A percentile compares a stretch with the other conserved stretches of the same genome.
Evolutionary conservation across 768 basidiomycete genomes (phyloP).

Genomic region (Rhizopogon salebrosus): DNA sequence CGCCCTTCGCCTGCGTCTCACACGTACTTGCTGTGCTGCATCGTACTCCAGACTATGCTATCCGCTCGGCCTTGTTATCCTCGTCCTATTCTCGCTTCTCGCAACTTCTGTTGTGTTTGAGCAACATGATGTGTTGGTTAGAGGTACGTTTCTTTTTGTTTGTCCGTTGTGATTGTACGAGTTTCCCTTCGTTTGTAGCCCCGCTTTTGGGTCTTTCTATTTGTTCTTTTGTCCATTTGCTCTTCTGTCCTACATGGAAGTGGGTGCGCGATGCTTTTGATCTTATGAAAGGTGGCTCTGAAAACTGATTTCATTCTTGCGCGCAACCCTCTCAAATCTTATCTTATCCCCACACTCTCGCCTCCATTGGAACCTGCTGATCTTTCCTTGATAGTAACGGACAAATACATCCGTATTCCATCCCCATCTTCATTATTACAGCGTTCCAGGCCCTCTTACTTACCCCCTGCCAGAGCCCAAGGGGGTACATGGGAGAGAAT

Average conservation of each 20-base stretch:
- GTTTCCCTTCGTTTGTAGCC: no score
- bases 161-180: no score
- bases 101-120: slow-evolving; percentile 52
- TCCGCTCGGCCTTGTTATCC: slow-evolving; percentile 50
- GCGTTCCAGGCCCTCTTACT: neutral
- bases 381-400: slow-evolving; percentile 39
- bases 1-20: neutral
- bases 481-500: slow-evolving; percentile 23
- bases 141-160: slow-evolving; percentile 40
- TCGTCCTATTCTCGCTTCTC: slow-evolving; percentile 53
- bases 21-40: neutral
- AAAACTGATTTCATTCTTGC: neutral
- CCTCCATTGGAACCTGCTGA: slow-evolving; percentile 3
- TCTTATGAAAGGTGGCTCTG: no score
- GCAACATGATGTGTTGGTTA: slow-evolving; percentile 62
- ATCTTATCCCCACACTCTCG: neutral
- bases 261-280: no score
- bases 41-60: slow-evolving; percentile 29
- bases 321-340: no score
- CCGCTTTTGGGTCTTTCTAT: no score
- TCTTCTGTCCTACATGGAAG: no score
- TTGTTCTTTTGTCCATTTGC: no score
- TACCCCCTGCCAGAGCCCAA: neutral
- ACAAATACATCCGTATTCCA: slow-evolving; percentile 48
- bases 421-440: slow-evolving; percentile 45